A percentile compares a stretch with the other conserved stretches of the same genome.
These are phyloP conservation scores for Microdochium paspali DNA, from an alignment of 2,329 filamentous ascomycete genomes.

Conservation along the genomic window DNA sequence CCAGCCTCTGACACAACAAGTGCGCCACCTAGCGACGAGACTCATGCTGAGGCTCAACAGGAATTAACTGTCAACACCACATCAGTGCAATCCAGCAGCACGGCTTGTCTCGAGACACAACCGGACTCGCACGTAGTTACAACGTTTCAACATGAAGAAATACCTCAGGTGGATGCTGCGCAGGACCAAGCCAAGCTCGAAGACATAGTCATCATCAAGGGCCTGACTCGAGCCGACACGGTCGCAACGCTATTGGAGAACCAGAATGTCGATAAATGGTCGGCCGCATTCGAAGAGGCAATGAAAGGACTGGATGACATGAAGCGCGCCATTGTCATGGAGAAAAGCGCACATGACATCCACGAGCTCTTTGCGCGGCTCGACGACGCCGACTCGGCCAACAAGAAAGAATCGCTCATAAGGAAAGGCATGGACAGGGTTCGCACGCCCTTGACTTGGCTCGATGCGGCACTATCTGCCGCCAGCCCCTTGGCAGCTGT, in stretches of 20 bases:
- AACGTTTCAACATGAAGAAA: background rate
- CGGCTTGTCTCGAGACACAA: background rate
- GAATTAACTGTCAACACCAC: background rate
- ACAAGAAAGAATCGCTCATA: background rate
- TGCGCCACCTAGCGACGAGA: background rate
- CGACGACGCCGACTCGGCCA: background rate
- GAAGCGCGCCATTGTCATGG: background rate
- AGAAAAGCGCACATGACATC: background rate
- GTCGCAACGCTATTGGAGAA: background rate
- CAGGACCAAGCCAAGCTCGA: background rate
- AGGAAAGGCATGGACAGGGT: background rate
- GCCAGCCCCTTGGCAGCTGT: background rate
- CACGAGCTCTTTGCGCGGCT: background rate
- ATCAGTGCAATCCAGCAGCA: background rate
- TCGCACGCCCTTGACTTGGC: background rate
- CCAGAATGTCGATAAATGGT: background rate
- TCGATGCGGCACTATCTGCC: background rate
- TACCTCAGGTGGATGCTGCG: background rate
- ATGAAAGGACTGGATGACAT: background rate
- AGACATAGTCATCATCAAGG: background rate
- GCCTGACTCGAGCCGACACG: background rate
- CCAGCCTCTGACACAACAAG: background rate
- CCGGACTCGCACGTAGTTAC: background rate
- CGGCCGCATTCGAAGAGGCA: background rate
- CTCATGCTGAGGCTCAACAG: background rate